Conservation (phyloP, 2,329 filamentous ascomycete genomes). For the Scedosporium aurantiacum region DNA sequence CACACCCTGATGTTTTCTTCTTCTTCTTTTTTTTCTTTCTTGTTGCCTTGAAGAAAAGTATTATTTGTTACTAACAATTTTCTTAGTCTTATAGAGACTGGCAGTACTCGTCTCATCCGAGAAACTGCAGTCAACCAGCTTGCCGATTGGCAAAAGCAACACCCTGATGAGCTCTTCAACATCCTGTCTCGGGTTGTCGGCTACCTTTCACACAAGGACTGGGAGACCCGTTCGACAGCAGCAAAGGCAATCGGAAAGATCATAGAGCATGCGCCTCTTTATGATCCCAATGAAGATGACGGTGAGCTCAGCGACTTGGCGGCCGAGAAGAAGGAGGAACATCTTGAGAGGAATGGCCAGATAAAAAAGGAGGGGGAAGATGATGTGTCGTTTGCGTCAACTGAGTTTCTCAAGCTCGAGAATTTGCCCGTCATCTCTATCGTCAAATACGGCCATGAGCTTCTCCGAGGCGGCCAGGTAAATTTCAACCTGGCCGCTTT, state of each 20-base stretch:
- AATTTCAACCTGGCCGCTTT: constrained; percentile 76
- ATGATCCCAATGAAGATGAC: constrained; percentile 78
- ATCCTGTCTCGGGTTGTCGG: constrained; percentile 88
- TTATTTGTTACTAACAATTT: background rate
- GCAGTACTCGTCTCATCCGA: constrained; percentile 88
- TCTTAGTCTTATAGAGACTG: constrained; percentile 85
- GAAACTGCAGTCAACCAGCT: constrained; percentile 96
- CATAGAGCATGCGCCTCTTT: constrained; percentile 73
- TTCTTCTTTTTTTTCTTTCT: background rate
- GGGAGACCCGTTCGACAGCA: constrained; percentile 90
- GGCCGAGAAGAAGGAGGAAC: constrained; percentile 17
- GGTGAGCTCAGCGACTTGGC: constrained; percentile 12
- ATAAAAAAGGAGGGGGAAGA: constrained; percentile 47
- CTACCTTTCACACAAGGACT: constrained; percentile 87
- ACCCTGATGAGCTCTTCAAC: constrained; percentile 95
- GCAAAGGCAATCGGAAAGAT: constrained; percentile 93
- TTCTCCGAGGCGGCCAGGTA: constrained; percentile 75
- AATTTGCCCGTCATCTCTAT: constrained; percentile 69
- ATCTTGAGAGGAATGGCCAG: constrained; percentile 33
- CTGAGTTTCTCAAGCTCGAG: constrained; percentile 48
- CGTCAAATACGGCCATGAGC: constrained; percentile 69
- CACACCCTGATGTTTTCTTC: background rate
- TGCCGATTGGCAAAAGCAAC: constrained; percentile 94
- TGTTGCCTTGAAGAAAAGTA: background rate
- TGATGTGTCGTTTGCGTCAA: constrained; percentile 30